These are phyloP conservation scores for Teratosphaeriaceae sp. DNA, from an alignment of 2,329 filamentous ascomycete genomes.

Conservation along the genomic window DNA sequence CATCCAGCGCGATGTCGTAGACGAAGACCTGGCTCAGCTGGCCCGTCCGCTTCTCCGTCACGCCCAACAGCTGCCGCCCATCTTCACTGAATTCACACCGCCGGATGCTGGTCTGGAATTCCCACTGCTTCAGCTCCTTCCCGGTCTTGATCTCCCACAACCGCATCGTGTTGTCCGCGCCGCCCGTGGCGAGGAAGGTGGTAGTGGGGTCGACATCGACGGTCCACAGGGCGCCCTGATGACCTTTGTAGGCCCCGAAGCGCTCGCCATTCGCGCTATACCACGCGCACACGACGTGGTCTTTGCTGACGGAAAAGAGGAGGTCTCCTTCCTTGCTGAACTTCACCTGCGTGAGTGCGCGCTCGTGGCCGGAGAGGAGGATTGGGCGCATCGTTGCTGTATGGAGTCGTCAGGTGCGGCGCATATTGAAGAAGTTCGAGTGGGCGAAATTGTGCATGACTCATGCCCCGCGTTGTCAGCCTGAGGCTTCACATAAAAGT, in stretches of 20 bases:
- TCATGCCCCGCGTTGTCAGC: neutral
- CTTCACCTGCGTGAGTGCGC: conserved; percentile 29
- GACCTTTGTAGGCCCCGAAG: conserved; percentile 91
- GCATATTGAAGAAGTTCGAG: too few relatives aligned
- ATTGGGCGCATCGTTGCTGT: conserved; percentile 60
- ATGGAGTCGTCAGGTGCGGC: neutral
- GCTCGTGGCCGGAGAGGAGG: conserved; percentile 80
- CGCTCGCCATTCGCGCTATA: conserved; percentile 97
- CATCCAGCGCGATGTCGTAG: conserved; percentile 78
- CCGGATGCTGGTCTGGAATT: conserved; percentile 95
- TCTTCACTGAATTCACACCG: conserved; percentile 96
- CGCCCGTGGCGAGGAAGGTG: conserved; percentile 86
- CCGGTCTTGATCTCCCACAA: conserved; percentile 95
- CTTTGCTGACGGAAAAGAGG: conserved; percentile 92
- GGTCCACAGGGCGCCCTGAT: conserved; percentile 97
- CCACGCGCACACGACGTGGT: conserved; percentile 96
- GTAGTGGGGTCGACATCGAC: conserved; percentile 93
- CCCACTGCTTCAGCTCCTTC: conserved; percentile 92
- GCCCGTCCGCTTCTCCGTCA: conserved; percentile 98
- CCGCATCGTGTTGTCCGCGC: conserved; percentile 96
- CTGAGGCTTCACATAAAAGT: too few relatives aligned
- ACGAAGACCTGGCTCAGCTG: conserved; percentile 92
- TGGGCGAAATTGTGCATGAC: too few relatives aligned
- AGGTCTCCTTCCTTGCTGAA: conserved; percentile 95
- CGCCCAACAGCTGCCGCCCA: conserved; percentile 79